Evolutionary conservation across 768 basidiomycete genomes (phyloP), one percentile per base, ranked within the genome.

Genomic region (Phaffia australis): DNA sequence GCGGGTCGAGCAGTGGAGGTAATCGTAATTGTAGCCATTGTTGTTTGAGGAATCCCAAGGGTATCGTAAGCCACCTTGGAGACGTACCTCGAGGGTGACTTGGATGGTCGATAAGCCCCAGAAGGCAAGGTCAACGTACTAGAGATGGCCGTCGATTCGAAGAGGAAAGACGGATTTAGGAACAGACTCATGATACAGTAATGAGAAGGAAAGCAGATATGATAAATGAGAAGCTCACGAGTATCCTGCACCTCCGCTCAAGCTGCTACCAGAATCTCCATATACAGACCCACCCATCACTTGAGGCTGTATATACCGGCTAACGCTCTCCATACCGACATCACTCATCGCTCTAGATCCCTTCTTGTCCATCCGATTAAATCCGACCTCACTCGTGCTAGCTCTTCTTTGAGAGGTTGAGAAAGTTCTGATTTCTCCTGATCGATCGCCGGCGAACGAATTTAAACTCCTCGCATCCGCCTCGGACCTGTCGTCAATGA

Each of bases 241-340:
- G 32, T 69, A 69, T 3, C 67, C 67, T 2, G 54, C 52, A 16
- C 67, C 67, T n/a, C 67, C 62, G 50, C 63, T 69, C 56, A 64
- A 42, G 50, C 66, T 67, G 23, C 54, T 62, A 29, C 60, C 66
- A 35, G 54, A 60, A 23, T 67, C 52, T 9, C 54, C 60, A 4
- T 52, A 23, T 16, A 56, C 60, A 42, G 27, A 25, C 49, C 46
- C 50, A 18, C 67, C 58, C 67, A 69, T 64, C 1, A 69, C 62
- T 35, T 69, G 67, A 27, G 67, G 67, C 67, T 58, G 50, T 50
- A 56, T 30, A 58, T 58, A 59, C 56, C 56, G 58, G 47, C 57
- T 59, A 7, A 65, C 32, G 46, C 46, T 48, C 23, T n/a, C 35
- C 56, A 57, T 30, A 23, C 32, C 60, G 21, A 47, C 57, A 29